Percentiles rank a stretch among this genome's conserved stretches.
These are phyloP conservation scores for Trametes cubensis DNA, from an alignment of 768 basidiomycete species.

Conservation along the genomic window DNA sequence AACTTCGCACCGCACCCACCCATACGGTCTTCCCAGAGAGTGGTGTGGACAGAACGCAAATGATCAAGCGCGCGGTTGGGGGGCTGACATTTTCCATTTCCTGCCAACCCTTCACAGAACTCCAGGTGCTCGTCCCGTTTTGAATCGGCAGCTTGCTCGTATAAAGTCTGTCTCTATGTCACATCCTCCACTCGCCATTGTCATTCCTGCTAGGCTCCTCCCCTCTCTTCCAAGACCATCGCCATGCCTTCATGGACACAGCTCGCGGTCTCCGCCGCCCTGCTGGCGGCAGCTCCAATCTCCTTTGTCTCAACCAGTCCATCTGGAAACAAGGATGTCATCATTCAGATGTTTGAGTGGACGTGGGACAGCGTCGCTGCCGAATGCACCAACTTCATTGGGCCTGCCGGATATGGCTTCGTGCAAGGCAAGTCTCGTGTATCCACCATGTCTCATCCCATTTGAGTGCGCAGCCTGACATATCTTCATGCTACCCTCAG, in stretches of 20 bases:
- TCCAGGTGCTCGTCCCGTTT: background rate
- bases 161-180: background rate
- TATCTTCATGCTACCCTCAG: conserved; percentile 22
- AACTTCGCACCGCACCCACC: conserved; percentile 5
- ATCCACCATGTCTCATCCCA: background rate
- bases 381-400: conserved; percentile 67
- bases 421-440: conserved; percentile 53
- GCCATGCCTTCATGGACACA: background rate
- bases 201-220: too few species aligned
- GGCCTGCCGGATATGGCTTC: conserved; percentile 69
- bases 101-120: background rate
- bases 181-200: background rate
- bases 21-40: background rate
- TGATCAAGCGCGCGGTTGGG: background rate
- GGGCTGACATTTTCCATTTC: background rate
- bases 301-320: conserved; percentile 2
- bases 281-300: background rate
- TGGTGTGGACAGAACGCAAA: background rate
- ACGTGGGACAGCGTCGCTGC: conserved; percentile 53
- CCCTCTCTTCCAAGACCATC: background rate
- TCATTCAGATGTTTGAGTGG: conserved; percentile 77
- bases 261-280: background rate
- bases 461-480: background rate
- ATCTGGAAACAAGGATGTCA: conserved; percentile 42
- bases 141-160: background rate